Evolutionary conservation across 176 grass and related monocot species (phyloP).

Genomic region (Areca catechu): DNA sequence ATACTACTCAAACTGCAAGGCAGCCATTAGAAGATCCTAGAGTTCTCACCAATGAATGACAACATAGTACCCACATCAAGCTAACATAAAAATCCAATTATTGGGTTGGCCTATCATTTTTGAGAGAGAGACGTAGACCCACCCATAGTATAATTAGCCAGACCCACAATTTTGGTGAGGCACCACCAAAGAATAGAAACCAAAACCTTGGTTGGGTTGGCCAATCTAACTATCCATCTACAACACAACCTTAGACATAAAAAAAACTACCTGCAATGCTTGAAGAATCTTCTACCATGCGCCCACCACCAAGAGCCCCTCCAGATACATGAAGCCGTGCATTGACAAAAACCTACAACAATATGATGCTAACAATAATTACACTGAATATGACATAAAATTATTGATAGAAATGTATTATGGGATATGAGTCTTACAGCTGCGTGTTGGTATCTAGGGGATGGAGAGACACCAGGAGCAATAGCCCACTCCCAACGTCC

Average conservation of each 20-base stretch:
- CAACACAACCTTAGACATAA: not conserved
- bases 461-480: conserved; percentile 97
- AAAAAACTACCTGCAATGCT: conserved; percentile 80
- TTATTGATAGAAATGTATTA: not conserved
- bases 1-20: no score
- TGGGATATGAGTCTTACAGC: conserved; percentile 48
- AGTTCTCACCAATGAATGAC: no score
- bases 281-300: conserved; percentile 99
- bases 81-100: no score
- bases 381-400: not conserved
- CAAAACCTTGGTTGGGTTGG: no score
- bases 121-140: no score
- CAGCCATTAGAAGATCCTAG: no score
- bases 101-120: no score
- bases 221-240: no score
- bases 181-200: no score
- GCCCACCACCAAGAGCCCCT: conserved; percentile 98
- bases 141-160: no score
- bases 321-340: conserved; percentile 98
- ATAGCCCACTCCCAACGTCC: conserved; percentile 99
- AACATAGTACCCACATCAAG: no score
- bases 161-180: no score
- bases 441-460: conserved; percentile 98
- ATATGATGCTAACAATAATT: not conserved
- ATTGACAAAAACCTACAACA: conserved; percentile 89